Base-by-base conservation (phyloP, 23 red algal genomes). In the Cyanidiococcus yangmingshanensis region DNA sequence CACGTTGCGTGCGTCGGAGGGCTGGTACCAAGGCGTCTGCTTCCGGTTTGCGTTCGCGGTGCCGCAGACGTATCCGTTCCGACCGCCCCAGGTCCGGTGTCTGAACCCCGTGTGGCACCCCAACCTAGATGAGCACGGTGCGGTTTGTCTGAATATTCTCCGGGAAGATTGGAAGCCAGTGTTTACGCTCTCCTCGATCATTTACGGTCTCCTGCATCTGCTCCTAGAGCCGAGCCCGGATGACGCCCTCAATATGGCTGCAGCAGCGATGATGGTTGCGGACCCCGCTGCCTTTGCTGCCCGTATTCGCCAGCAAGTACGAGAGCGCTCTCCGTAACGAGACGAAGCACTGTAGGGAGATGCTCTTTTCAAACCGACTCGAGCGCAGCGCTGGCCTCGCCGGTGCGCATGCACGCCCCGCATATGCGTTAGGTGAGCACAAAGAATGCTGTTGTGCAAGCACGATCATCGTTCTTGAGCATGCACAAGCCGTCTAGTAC, bases 131-230 rank as follows among this genome's bases (percentile, higher is more conserved):
- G 79, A 86, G 39, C 67, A 95, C 54, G 91, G 91, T 32, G 86
- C 89, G 82, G 91, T 95, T 25, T 95, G 91, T 74, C 82, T 95
- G 37, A 95, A 89, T 45, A 95, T 95, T 35, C 79, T 95, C 18
- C 86, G 91, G 12, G 84, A 95, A 59, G 91, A 95, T 38, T 95
- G 91, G 91, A 89, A 89, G 81, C 91, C 91, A 1, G 87, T 95
- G 36, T 77, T 89, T 35, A 87, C 86, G 18, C 86, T 95, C 0
- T 81, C 76, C 17, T 83, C 91, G 79, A 50, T 95, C n/a, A 75
- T 95, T 27, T 89, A 95, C 80, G 91, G 91, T 27, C 40, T 95
- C n/a, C 82, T 86, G 74, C 82, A 89, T 30, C 84, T 95, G 50
- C 89, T 95, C 67, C 76, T 95, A 30, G 86, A 89, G 67, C 91